These are phyloP conservation scores for Ogataea allantospora DNA, from an alignment of 805 yeast species.

Conservation along the genomic window DNA sequence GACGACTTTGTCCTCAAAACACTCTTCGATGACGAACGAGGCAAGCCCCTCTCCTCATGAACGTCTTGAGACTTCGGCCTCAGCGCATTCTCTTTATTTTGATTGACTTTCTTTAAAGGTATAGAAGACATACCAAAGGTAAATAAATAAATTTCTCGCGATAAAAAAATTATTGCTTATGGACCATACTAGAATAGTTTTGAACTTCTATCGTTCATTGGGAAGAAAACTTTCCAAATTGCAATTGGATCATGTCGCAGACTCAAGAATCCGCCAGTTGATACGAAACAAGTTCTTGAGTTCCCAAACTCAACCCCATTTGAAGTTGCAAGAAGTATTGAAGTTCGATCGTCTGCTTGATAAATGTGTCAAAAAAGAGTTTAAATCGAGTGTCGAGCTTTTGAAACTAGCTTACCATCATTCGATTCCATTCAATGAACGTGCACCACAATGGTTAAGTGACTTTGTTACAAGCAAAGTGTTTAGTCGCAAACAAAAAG, in stretches of 20 bases:
- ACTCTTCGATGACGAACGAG: conserved; percentile 19
- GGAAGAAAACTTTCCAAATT: conserved; percentile 6
- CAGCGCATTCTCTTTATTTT: conserved; percentile 22
- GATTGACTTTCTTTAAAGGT: conserved; percentile 12
- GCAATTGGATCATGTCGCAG: conserved; percentile 13
- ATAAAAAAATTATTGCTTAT: conserved; percentile 1
- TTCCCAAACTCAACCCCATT: too few relatives aligned
- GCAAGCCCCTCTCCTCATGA: conserved; percentile 14
- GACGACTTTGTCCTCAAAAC: conserved; percentile 28
- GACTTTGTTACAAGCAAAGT: conserved; percentile 10
- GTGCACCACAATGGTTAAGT: conserved; percentile 19
- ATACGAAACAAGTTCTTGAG: background rate
- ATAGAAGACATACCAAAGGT: conserved; percentile 16
- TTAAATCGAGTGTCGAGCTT: conserved; percentile 9
- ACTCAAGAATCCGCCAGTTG: conserved; percentile 3
- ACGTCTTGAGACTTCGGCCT: conserved; percentile 10
- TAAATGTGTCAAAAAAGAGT: conserved; percentile 5
- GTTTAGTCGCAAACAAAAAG: conserved; percentile 10
- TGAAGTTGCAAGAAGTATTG: background rate
- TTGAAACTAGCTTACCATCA: conserved; percentile 10
- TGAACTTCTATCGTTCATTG: conserved; percentile 4
- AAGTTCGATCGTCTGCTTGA: conserved; percentile 5
- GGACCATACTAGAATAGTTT: conserved; percentile 1
- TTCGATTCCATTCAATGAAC: conserved; percentile 3
- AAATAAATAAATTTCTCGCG: conserved; percentile 8